These are phyloP conservation scores for Zychaea mexicana DNA, from an alignment of 371 early-diverging fungal species.

Conservation along the genomic window DNA sequence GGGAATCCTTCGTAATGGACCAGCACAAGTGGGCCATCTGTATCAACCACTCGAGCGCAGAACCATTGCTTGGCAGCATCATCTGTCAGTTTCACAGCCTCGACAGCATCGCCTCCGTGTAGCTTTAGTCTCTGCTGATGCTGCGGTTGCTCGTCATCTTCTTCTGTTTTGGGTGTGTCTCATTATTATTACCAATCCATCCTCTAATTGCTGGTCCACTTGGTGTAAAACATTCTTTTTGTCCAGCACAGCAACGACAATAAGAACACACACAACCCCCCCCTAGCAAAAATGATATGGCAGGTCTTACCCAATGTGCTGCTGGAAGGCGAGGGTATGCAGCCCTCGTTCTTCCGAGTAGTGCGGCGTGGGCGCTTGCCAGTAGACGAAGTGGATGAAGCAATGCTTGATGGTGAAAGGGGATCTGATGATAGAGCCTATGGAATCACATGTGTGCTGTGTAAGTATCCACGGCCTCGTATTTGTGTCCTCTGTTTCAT, in stretches of 20 bases:
- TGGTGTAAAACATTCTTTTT: too few species aligned
- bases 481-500: neutral
- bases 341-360: conserved; percentile 1
- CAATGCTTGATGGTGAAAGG: neutral
- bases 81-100: conserved; percentile 36
- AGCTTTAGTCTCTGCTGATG: neutral
- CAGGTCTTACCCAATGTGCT: conserved; percentile 2
- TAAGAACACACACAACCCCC: neutral
- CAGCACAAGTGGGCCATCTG: conserved; percentile 27
- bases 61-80: conserved; percentile 27
- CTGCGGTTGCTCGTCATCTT: neutral
- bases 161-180: too few species aligned
- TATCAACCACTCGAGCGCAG: conserved; percentile 38
- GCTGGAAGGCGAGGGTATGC: conserved; percentile 2
- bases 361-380: neutral
- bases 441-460: neutral
- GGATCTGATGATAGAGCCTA: conserved; percentile 2
- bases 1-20: conserved; percentile 64
- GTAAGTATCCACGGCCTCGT: too few species aligned
- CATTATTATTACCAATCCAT: too few species aligned
- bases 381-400: neutral
- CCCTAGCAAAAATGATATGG: neutral
- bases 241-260: neutral
- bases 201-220: too few species aligned
- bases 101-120: conserved; percentile 35